These are phyloP conservation scores for Amauroascus niger DNA, from an alignment of 2,329 filamentous ascomycete species.

Conservation along the genomic window DNA sequence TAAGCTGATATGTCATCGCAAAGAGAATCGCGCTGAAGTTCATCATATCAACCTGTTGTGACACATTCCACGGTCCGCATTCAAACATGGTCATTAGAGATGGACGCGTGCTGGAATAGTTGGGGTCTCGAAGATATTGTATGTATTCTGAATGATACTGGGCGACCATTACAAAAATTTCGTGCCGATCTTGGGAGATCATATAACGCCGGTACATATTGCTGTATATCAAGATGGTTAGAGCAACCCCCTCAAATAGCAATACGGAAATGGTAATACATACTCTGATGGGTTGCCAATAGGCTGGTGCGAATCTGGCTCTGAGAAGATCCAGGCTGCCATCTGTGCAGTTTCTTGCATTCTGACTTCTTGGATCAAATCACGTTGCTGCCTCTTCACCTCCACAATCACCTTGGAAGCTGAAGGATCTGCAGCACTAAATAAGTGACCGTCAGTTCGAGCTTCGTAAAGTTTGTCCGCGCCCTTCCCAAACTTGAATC, in stretches of 20 bases:
- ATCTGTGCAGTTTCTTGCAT: constrained; percentile 17
- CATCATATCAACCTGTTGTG: neutral
- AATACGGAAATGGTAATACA: neutral
- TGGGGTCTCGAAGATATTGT: constrained; percentile 6
- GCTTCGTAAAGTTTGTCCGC: constrained; percentile 10
- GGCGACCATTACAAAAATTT: constrained; percentile 16
- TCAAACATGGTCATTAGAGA: constrained; percentile 4
- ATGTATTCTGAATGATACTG: constrained; percentile 14
- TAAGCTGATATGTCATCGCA: too few species aligned
- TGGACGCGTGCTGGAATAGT: neutral
- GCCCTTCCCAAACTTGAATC: constrained; percentile 2
- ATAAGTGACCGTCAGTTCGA: constrained; percentile 14
- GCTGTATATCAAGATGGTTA: neutral
- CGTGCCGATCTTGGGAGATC: constrained; percentile 14
- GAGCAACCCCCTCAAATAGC: neutral
- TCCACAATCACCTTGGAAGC: constrained; percentile 9
- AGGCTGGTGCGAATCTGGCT: constrained; percentile 6
- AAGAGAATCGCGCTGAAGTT: too few species aligned
- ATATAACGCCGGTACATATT: constrained; percentile 8
- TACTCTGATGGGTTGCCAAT: neutral
- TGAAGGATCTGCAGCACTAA: neutral
- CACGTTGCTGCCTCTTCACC: constrained; percentile 7
- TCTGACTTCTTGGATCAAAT: neutral
- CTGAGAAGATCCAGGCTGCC: constrained; percentile 16
- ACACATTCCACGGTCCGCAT: constrained; percentile 5